Evolutionary conservation across 164 flowering plant genomes (phyloP).

Genomic region (Pachysandra terminalis): DNA sequence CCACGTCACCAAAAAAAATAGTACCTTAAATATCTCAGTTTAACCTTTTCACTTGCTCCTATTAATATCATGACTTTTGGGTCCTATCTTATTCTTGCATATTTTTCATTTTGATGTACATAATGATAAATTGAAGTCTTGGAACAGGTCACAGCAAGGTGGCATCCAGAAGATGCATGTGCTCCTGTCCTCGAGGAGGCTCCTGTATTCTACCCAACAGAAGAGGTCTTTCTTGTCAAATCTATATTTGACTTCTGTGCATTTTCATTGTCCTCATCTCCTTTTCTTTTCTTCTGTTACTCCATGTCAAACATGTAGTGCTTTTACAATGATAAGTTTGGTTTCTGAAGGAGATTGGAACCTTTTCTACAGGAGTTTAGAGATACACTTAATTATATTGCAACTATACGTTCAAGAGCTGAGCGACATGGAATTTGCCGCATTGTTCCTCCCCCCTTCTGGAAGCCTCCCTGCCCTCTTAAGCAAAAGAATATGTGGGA

Average conservation of each 20-base stretch:
- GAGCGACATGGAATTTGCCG: constrained; percentile 90
- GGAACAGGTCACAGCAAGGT: constrained; percentile 77
- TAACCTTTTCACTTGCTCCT: too few species aligned
- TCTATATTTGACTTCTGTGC: not conserved
- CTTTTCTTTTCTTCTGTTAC: not conserved
- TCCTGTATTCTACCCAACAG: constrained; percentile 90
- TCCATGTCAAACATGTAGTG: not conserved
- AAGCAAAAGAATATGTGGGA: constrained; percentile 63
- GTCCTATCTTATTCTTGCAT: not conserved
- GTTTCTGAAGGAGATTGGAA: constrained; percentile 11
- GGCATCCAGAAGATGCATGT: constrained; percentile 72
- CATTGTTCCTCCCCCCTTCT: constrained; percentile 88
- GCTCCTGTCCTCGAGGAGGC: constrained; percentile 79
- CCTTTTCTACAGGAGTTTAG: constrained; percentile 66
- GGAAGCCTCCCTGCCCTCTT: constrained; percentile 91
- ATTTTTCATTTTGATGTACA: constrained; percentile 8
- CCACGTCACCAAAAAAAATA: too few species aligned
- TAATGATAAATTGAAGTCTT: constrained; percentile 16
- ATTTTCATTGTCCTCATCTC: not conserved
- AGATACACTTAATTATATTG: constrained; percentile 77
- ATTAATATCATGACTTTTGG: not conserved
- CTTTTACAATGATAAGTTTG: constrained; percentile 3
- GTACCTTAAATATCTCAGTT: too few species aligned
- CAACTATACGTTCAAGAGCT: constrained; percentile 63
- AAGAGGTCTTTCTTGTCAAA: constrained; percentile 56